Evolutionary conservation across 2,329 filamentous ascomycete species (phyloP).

Genomic region (Scopulariopsis brevicaulis): DNA sequence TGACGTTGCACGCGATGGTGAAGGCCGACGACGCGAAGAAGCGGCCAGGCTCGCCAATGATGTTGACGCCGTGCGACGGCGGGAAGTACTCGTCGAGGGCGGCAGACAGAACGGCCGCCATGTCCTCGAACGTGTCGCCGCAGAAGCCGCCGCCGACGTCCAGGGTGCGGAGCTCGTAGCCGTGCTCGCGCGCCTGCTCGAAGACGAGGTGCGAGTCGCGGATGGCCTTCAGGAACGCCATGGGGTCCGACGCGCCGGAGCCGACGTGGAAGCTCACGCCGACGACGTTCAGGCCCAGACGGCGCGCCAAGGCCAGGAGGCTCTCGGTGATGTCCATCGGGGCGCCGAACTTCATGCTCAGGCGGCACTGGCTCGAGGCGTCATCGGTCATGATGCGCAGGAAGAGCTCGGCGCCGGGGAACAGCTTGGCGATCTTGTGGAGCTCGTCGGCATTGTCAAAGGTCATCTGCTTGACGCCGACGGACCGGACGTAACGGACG

Average conservation of each 20-base stretch:
- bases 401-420: constrained; percentile 79
- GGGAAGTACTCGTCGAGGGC: constrained; percentile 87
- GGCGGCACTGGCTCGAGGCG: constrained; percentile 81
- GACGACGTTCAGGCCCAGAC: constrained; percentile 79
- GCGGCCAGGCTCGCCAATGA: constrained; percentile 93
- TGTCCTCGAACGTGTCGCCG: constrained; percentile 81
- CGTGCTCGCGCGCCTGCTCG: constrained; percentile 65
- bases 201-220: constrained; percentile 83
- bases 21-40: constrained; percentile 94
- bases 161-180: constrained; percentile 73
- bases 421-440: constrained; percentile 92
- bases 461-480: constrained; percentile 94
- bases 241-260: constrained; percentile 89
- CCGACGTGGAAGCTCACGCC: constrained; percentile 98
- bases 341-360: constrained; percentile 96
- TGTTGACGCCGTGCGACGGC: constrained; percentile 53
- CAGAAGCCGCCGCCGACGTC: constrained; percentile 94
- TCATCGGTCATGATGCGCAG: constrained; percentile 95
- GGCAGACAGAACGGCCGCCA: constrained; percentile 68
- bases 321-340: constrained; percentile 69
- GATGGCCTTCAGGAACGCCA: constrained; percentile 83
- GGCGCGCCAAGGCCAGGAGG: constrained; percentile 68
- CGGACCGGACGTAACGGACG: constrained; percentile 74
- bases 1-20: constrained; percentile 90
- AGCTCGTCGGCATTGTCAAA: constrained; percentile 98